Conservation (phyloP, 192 early-diverging fungal species). For the Haplosporangium gracile region DNA sequence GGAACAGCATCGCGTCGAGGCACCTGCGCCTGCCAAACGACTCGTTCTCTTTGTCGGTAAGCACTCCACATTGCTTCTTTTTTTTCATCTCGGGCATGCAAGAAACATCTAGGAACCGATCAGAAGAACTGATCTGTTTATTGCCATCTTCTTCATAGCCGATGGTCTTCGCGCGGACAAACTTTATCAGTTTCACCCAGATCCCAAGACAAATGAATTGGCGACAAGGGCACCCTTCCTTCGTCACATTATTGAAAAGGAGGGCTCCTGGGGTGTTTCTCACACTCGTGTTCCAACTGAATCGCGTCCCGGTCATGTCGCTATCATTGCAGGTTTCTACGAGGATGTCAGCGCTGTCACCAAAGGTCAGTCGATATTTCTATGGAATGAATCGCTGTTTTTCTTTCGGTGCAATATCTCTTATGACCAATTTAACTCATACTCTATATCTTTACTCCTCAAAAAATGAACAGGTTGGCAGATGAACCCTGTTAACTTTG, state of each 20-base stretch:
- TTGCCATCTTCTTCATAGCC: constrained; percentile 60
- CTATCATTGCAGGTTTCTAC: constrained; percentile 97
- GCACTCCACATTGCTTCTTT: neutral
- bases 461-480: constrained; percentile 82
- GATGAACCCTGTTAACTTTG: constrained; percentile 97
- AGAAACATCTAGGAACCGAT: neutral
- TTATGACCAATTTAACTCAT: neutral
- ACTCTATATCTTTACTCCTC: neutral
- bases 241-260: constrained; percentile 67
- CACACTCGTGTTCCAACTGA: constrained; percentile 97
- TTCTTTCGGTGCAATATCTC: neutral
- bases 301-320: constrained; percentile 96
- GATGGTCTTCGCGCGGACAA: constrained; percentile 96
- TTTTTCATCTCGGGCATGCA: neutral
- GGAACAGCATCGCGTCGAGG: constrained; percentile 81
- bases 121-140: neutral
- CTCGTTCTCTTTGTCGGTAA: constrained; percentile 89
- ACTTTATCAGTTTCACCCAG: constrained; percentile 82
- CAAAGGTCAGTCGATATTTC: constrained; percentile 67
- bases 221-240: constrained; percentile 71
- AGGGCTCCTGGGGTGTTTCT: constrained; percentile 85
- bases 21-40: constrained; percentile 84
- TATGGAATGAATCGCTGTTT: neutral
- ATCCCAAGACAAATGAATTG: constrained; percentile 53
- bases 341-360: constrained; percentile 99